Percentiles rank a stretch among this genome's conserved stretches.
phyloP scores from a whole-genome alignment of 2,329 filamentous ascomycete genomes.

The Aureobasidium sp. region DNA sequence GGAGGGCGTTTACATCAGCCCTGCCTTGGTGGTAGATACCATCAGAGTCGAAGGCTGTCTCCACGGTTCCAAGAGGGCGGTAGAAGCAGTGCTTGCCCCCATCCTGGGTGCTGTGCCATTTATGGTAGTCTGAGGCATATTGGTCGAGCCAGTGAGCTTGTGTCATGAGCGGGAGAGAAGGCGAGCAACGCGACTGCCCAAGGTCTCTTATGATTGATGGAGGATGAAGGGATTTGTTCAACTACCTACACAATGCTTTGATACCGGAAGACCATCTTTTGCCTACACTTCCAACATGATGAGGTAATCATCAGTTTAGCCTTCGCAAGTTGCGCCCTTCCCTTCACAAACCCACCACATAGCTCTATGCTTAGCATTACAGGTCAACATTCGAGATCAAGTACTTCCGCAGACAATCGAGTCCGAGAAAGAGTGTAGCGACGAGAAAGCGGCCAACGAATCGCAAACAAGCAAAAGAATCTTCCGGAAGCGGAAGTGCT shows the following conservation, averaged over 20 bases:
- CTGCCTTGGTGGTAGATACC: slow-evolving; percentile 39
- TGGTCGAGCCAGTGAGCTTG: slow-evolving; percentile 33
- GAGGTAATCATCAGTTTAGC: slow-evolving; percentile 8
- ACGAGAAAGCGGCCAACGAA: too few species aligned
- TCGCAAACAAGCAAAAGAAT: too few species aligned
- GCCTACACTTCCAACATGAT: slow-evolving; percentile 1
- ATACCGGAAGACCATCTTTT: background rate
- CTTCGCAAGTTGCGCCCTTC: background rate
- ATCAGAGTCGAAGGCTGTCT: slow-evolving; percentile 40
- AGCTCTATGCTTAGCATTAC: background rate
- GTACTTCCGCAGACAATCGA: too few species aligned
- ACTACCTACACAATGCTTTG: background rate
- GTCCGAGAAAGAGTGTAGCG: too few species aligned
- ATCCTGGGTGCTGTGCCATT: slow-evolving; percentile 27
- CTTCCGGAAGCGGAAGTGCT: too few species aligned
- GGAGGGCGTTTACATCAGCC: slow-evolving; percentile 37
- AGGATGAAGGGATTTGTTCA: background rate
- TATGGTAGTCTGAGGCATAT: slow-evolving; percentile 34
- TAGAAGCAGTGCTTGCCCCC: slow-evolving; percentile 25
- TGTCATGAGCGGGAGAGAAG: slow-evolving; percentile 9
- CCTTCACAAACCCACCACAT: background rate
- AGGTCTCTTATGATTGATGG: background rate
- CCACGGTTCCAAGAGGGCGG: slow-evolving; percentile 38
- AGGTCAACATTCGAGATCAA: background rate
- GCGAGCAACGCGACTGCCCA: too few species aligned